These are phyloP conservation scores for Ceratocystis eucalypticola DNA, from an alignment of 2,329 filamentous ascomycete species.

Conservation along the genomic window DNA sequence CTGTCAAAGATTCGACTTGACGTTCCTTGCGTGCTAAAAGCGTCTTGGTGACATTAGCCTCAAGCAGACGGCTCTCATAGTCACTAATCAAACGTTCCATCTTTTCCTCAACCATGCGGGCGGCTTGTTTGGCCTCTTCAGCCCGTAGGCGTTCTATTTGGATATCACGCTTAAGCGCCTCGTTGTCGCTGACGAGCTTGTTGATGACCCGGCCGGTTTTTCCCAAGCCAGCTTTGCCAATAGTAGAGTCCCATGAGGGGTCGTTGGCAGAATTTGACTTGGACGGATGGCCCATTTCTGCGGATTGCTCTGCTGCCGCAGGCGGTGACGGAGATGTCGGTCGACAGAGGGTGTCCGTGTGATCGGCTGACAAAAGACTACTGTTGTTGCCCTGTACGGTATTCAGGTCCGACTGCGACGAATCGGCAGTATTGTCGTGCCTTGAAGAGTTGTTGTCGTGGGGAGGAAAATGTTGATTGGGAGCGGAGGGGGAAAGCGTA, in stretches of 20 bases:
- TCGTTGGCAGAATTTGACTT: slow-evolving; percentile 10
- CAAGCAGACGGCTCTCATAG: slow-evolving; percentile 55
- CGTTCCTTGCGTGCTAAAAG: slow-evolving; percentile 59
- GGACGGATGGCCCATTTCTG: slow-evolving; percentile 14
- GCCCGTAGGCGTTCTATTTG: slow-evolving; percentile 50
- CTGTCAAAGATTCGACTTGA: slow-evolving; percentile 56
- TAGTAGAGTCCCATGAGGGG: slow-evolving; percentile 46
- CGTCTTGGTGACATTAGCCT: slow-evolving; percentile 57
- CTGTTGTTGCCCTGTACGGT: slow-evolving; percentile 24
- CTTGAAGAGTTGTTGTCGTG: neutral
- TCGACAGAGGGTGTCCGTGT: slow-evolving; percentile 10
- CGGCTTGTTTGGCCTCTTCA: slow-evolving; percentile 57
- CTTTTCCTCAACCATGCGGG: slow-evolving; percentile 55
- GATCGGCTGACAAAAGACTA: slow-evolving; percentile 13
- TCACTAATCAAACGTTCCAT: slow-evolving; percentile 55
- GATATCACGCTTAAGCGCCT: slow-evolving; percentile 60
- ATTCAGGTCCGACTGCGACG: slow-evolving; percentile 21
- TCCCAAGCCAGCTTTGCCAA: slow-evolving; percentile 55
- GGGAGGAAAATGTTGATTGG: neutral
- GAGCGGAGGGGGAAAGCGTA: neutral
- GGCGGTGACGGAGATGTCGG: slow-evolving; percentile 19
- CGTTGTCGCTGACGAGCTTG: slow-evolving; percentile 66
- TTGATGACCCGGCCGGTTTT: slow-evolving; percentile 72
- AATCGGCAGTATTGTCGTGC: neutral
- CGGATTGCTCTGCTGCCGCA: slow-evolving; percentile 21